Evolutionary conservation across 257 asterid genomes (phyloP), one percentile per base, ranked within the genome.

Genomic region (Nicotiana tomentosiformis): DNA sequence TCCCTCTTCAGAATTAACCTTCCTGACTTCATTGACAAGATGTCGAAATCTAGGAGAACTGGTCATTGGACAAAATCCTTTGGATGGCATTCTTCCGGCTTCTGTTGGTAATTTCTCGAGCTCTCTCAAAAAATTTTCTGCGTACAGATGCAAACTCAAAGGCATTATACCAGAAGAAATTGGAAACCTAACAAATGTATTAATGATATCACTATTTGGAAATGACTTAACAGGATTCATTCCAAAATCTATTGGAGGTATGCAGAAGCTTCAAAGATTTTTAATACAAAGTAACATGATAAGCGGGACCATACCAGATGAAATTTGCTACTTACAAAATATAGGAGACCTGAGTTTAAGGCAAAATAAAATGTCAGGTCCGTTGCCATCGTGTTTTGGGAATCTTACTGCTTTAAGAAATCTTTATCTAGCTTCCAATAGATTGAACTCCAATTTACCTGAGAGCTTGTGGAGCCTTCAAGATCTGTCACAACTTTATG

Each of bases 161-260:
- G 91, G 93, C 10, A 43, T 1, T 5, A 84, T 87, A 26, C 89
- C 93, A 2, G 9, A 55, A 5, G 84, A 76, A 69, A 81, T 90
- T 1, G 88, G 93, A 7, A 89, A 62, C 77, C 80, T 66, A 82
- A 81, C 67, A 43, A 12, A 72, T 72, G 60, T 20, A 43, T 72
- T 43, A 3, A 7, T 5, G 23, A 20, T 20, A 20, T 20, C 23
- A 20, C 20, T 72, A 11, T 43, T 11, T 46, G 20, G 1, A 5
- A 72, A 23, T 72, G 78, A 72, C 35, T 46, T 72, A 37, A 72
- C 78, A 46, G 78, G 78, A 2, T 72, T 46, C 60, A 46, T 72
- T 1, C 39, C 60, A 0, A 46, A 46, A 72, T 11, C 60, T 20
- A 2, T 72, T 6, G 0, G 23, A 2, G 14, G 78, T 23, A 23